These are phyloP conservation scores for Nigrospora osmanthi DNA, from an alignment of 2,329 filamentous ascomycete species.

Conservation along the genomic window DNA sequence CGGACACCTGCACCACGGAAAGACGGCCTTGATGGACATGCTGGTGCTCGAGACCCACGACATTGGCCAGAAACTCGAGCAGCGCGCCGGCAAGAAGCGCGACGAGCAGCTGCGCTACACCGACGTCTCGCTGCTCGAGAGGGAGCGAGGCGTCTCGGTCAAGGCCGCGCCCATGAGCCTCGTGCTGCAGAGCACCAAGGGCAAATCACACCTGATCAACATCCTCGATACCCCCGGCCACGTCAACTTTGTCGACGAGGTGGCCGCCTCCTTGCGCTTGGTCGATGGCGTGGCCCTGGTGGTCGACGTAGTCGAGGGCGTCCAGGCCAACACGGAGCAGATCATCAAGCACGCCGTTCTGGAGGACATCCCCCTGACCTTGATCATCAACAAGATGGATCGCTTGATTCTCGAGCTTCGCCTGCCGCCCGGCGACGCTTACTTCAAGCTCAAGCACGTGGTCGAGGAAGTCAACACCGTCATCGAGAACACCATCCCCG, in stretches of 20 bases:
- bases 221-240: constrained; percentile 94
- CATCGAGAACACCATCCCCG: constrained; percentile 81
- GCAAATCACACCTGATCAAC: constrained; percentile 93
- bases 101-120: constrained; percentile 94
- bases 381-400: constrained; percentile 97
- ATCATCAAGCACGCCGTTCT: constrained; percentile 94
- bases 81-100: constrained; percentile 69
- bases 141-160: constrained; percentile 82
- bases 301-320: constrained; percentile 95
- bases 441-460: constrained; percentile 99
- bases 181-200: constrained; percentile 77
- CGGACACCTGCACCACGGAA: constrained; percentile 93
- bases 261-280: constrained; percentile 77
- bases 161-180: constrained; percentile 94
- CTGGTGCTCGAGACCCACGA: constrained; percentile 93
- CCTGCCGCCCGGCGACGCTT: constrained; percentile 88
- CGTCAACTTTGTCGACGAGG: constrained; percentile 97
- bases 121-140: constrained; percentile 81
- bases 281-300: constrained; percentile 90
- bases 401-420: constrained; percentile 89
- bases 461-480: constrained; percentile 95
- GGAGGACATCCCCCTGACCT: constrained; percentile 78
- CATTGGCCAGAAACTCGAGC: constrained; percentile 69
- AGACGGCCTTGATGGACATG: constrained; percentile 98
- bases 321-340: constrained; percentile 96